Evolutionary conservation across 768 basidiomycete genomes (phyloP).

Genomic region (Auriscalpium vulgare): DNA sequence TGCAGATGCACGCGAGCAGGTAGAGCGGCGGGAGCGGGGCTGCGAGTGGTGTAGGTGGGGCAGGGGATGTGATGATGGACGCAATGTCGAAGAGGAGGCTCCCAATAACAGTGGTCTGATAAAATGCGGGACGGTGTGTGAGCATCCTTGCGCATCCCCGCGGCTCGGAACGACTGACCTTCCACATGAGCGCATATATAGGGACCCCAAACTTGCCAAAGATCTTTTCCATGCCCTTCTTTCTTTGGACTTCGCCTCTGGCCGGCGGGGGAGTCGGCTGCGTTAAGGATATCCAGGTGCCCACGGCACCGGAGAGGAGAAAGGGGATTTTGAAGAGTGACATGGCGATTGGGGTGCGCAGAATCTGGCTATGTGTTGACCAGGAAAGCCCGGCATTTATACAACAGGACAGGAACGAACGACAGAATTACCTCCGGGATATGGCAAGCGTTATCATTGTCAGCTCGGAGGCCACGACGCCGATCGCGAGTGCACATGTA

Average conservation of each 20-base stretch:
- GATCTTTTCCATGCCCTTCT: conserved; percentile 7
- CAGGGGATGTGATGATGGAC: neutral
- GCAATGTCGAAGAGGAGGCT: neutral
- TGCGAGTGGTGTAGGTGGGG: neutral
- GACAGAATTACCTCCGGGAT: neutral
- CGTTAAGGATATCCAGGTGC: conserved; percentile 11
- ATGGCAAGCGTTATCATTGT: neutral
- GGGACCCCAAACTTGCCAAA: conserved; percentile 7
- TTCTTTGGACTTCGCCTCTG: conserved; percentile 2
- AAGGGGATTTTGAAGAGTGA: conserved; percentile 6
- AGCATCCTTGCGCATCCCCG: neutral
- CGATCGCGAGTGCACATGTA: no score
- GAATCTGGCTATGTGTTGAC: neutral
- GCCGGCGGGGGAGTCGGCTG: conserved; percentile 10
- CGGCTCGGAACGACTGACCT: neutral
- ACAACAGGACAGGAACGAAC: neutral
- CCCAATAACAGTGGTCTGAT: conserved; percentile 5
- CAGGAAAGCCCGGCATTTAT: neutral
- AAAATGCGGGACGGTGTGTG: neutral
- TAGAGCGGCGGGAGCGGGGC: neutral
- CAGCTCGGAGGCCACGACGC: no score
- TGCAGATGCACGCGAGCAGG: conserved; percentile 5
- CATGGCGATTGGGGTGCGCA: neutral
- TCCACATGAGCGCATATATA: conserved; percentile 11
- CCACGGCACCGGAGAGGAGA: neutral